A percentile compares a stretch with the other conserved stretches of the same genome.
Conservation (phyloP, 805 yeast genomes). For the Saccharomycopsis malanga region DNA sequence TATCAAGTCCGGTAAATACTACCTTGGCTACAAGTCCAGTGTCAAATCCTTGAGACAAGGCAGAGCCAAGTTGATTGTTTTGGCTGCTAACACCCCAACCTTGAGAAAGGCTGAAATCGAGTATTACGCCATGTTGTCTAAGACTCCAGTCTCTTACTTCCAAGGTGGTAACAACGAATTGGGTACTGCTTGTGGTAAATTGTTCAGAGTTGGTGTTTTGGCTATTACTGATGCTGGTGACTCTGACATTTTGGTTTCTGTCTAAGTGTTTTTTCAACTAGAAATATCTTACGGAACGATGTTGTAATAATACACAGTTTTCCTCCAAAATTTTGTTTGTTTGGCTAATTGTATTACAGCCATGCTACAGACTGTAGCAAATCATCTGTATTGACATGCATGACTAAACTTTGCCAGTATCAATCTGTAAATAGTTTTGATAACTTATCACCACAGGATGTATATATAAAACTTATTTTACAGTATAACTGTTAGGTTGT, state of each 20-base stretch:
- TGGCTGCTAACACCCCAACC: constrained; percentile 99
- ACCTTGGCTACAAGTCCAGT: constrained; percentile 99
- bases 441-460: too few relatives aligned
- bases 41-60: constrained; percentile 98
- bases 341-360: too few relatives aligned
- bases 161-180: constrained; percentile 99
- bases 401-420: too few relatives aligned
- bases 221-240: constrained; percentile 98
- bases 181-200: constrained; percentile 99
- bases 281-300: too few relatives aligned
- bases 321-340: too few relatives aligned
- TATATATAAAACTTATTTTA: too few relatives aligned
- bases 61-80: constrained; percentile 95
- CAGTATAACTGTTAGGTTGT: too few relatives aligned
- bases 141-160: constrained; percentile 96
- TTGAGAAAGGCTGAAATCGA: constrained; percentile 99
- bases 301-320: too few relatives aligned
- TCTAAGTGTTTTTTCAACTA: too few relatives aligned
- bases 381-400: too few relatives aligned
- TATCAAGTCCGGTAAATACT: constrained; percentile 98
- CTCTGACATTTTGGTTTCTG: constrained; percentile 88
- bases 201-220: constrained; percentile 98
- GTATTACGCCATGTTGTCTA: constrained; percentile 99
- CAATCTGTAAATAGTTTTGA: too few relatives aligned
- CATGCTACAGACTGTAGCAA: too few relatives aligned